Conservation (phyloP, 352 stramenopile genomes). For the Phytopythium helicoides region DNA sequence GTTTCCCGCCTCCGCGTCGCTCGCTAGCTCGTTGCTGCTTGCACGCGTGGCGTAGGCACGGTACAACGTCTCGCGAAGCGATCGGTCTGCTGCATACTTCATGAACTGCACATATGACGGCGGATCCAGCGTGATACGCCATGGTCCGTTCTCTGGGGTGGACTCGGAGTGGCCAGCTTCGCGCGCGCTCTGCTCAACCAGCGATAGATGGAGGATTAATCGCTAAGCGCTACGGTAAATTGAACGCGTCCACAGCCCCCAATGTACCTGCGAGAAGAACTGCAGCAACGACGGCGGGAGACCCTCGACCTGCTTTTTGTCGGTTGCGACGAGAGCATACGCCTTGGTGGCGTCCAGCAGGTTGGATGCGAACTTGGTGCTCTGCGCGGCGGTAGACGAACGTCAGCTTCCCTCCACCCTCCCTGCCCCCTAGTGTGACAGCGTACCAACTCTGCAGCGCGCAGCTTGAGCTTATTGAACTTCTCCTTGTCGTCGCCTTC, state of each 20-base stretch:
- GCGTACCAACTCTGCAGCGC: conserved; percentile 88
- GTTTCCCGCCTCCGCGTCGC: not conserved
- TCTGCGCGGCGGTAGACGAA: conserved; percentile 48
- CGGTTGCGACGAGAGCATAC: conserved; percentile 88
- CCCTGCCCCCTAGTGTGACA: too few relatives aligned
- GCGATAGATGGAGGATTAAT: too few relatives aligned
- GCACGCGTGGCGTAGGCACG: conserved; percentile 91
- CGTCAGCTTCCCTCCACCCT: too few relatives aligned
- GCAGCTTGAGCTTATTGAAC: conserved; percentile 96
- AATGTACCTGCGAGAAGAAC: conserved; percentile 86
- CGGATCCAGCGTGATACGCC: conserved; percentile 94
- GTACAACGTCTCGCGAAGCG: conserved; percentile 93
- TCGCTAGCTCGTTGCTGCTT: conserved; percentile 61
- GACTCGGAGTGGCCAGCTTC: conserved; percentile 58
- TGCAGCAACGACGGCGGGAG: conserved; percentile 91
- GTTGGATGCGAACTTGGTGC: conserved; percentile 96
- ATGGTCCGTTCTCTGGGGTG: conserved; percentile 87
- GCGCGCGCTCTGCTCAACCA: conserved; percentile 54
- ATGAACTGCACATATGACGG: conserved; percentile 95
- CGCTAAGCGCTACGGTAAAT: too few relatives aligned
- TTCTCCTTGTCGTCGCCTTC: conserved; percentile 87
- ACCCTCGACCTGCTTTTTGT: conserved; percentile 86
- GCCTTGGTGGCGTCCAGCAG: conserved; percentile 97
- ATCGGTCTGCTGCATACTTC: conserved; percentile 91
- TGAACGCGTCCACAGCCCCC: not conserved